Evolutionary conservation across 768 basidiomycete genomes (phyloP).

Genomic region (Mrakia gelida): DNA sequence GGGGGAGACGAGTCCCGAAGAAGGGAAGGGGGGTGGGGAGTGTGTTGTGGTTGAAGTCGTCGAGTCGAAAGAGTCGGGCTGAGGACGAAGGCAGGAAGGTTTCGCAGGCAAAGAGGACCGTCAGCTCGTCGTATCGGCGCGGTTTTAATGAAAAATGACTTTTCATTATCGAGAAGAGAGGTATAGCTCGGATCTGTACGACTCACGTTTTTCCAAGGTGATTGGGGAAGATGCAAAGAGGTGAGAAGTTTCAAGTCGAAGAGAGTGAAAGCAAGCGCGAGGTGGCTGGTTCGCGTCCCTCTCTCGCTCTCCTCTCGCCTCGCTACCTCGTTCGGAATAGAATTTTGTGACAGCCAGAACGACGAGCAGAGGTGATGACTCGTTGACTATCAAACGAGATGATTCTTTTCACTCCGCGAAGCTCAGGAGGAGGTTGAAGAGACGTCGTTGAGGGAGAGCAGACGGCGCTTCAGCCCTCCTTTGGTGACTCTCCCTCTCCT

Average conservation of each 20-base stretch:
- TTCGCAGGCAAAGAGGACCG: background rate
- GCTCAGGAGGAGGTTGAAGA: too few relatives aligned
- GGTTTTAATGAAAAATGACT: background rate
- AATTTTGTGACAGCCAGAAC: too few relatives aligned
- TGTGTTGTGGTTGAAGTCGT: background rate
- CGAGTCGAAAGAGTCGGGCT: background rate
- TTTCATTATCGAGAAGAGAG: background rate
- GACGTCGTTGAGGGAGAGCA: too few relatives aligned
- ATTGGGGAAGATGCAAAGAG: background rate
- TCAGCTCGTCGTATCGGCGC: background rate
- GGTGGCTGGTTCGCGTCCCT: background rate
- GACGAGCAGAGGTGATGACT: too few relatives aligned
- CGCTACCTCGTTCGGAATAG: too few relatives aligned
- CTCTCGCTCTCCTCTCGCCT: too few relatives aligned
- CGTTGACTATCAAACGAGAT: too few relatives aligned
- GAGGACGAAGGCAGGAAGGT: background rate
- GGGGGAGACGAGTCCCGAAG: background rate
- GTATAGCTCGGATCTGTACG: background rate
- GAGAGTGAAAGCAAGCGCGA: background rate
- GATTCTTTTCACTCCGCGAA: too few relatives aligned
- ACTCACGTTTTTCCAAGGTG: background rate
- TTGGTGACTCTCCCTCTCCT: too few relatives aligned
- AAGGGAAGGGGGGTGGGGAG: background rate
- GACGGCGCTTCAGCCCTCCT: too few relatives aligned
- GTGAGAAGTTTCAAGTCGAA: background rate